Percentiles rank a stretch among this genome's conserved stretches.
phyloP scores from a whole-genome alignment of 2,329 filamentous ascomycete species.

The Leptographium galeiforme region DNA sequence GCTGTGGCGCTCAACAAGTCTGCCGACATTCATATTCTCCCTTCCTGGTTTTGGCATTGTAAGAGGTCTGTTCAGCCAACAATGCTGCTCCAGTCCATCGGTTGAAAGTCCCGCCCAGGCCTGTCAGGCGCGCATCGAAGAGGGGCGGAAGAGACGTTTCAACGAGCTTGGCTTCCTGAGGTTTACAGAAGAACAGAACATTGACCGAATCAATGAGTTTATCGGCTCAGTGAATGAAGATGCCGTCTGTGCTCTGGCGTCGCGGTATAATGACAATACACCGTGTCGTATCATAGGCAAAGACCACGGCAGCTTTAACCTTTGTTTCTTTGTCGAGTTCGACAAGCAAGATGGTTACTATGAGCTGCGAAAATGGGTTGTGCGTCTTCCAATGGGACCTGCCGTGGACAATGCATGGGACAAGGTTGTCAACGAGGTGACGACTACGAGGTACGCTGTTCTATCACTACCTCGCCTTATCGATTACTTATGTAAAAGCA shows the following conservation, averaged over 20 bases:
- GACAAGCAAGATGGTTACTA: background rate
- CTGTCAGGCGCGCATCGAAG: too few relatives aligned
- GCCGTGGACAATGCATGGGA: constrained; percentile 12
- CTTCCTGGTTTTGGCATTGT: too few relatives aligned
- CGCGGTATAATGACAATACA: background rate
- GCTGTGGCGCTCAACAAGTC: too few relatives aligned
- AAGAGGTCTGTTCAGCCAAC: too few relatives aligned
- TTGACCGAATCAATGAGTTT: constrained; percentile 1
- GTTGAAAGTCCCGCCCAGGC: too few relatives aligned
- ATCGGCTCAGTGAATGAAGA: constrained; percentile 1
- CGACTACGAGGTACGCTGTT: constrained; percentile 12
- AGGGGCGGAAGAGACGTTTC: background rate
- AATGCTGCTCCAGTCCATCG: too few relatives aligned
- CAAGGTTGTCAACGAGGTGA: constrained; percentile 16
- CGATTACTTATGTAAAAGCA: background rate
- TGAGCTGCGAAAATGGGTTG: constrained; percentile 11
- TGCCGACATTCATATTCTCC: too few relatives aligned
- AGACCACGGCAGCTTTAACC: constrained; percentile 1
- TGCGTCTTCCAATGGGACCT: constrained; percentile 14
- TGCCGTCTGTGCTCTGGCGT: constrained; percentile 3
- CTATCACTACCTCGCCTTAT: background rate
- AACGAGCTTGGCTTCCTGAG: constrained; percentile 1
- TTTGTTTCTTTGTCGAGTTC: constrained; percentile 7
- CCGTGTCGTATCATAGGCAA: constrained; percentile 1
- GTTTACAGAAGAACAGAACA: constrained; percentile 1